Evolutionary conservation across 139 green algal genomes (phyloP).

Genomic region (Coelastrella sp.): DNA sequence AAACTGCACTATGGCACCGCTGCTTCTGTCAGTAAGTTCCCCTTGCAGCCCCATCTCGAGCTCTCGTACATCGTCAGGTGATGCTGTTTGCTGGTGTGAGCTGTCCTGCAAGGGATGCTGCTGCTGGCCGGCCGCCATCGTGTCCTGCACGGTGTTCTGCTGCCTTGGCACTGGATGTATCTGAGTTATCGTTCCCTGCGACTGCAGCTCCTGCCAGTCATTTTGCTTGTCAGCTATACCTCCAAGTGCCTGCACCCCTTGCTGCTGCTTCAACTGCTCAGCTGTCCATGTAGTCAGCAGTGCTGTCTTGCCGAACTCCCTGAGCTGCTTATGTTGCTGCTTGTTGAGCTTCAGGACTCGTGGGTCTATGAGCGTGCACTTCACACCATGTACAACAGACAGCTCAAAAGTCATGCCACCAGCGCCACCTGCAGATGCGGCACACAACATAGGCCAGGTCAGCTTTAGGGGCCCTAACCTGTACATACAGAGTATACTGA

Average conservation of each 20-base stretch:
- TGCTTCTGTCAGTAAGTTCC: background rate
- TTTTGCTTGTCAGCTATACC: background rate
- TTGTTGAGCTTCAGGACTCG: constrained; percentile 65
- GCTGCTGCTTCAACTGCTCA: constrained; percentile 34
- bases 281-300: background rate
- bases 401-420: constrained; percentile 79
- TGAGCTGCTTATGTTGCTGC: constrained; percentile 45
- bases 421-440: constrained; percentile 57
- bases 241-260: background rate
- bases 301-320: background rate
- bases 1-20: background rate
- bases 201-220: background rate
- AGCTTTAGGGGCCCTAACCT: too few relatives aligned
- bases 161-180: constrained; percentile 4
- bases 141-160: background rate
- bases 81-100: background rate
- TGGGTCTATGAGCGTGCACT: constrained; percentile 79
- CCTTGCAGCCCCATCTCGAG: background rate
- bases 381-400: constrained; percentile 26
- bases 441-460: constrained; percentile 31
- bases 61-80: background rate
- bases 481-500: too few relatives aligned
- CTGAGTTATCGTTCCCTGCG: background rate
- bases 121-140: background rate
- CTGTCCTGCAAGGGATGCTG: background rate